Conservation (phyloP, 2,329 filamentous ascomycete species). For the Xylariaceae sp. region DNA sequence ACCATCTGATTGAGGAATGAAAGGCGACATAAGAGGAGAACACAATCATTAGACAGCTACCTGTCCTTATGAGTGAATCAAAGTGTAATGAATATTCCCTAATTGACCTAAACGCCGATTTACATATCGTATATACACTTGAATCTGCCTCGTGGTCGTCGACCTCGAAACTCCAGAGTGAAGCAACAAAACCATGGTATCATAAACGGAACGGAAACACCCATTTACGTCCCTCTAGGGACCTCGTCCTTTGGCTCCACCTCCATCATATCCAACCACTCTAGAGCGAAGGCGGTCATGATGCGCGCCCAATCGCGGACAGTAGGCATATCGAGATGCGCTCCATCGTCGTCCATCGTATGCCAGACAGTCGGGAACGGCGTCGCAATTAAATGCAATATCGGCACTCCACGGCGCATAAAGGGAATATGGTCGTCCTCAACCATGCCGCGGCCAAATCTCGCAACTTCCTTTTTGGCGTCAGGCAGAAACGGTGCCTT, state of each 20-base stretch:
- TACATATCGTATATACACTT: background rate
- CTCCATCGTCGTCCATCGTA: constrained; percentile 71
- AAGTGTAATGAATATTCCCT: background rate
- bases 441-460: constrained; percentile 51
- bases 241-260: constrained; percentile 40
- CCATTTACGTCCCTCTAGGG: background rate
- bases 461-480: constrained; percentile 49
- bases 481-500: constrained; percentile 63
- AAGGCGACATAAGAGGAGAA: no score
- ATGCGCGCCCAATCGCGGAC: constrained; percentile 80
- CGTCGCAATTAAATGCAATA: constrained; percentile 77
- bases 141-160: background rate
- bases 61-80: no score
- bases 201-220: constrained; percentile 2
- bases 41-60: no score
- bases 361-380: constrained; percentile 79
- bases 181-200: background rate
- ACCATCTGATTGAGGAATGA: no score
- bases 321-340: constrained; percentile 73
- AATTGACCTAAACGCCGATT: constrained; percentile 2
- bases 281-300: constrained; percentile 74
- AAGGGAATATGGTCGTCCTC: constrained; percentile 83
- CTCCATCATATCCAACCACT: constrained; percentile 76
- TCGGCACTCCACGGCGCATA: constrained; percentile 73
- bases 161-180: constrained; percentile 5